These are phyloP conservation scores for Dioscorea zingiberensis DNA, from an alignment of 106 monocot genomes.

Conservation along the genomic window DNA sequence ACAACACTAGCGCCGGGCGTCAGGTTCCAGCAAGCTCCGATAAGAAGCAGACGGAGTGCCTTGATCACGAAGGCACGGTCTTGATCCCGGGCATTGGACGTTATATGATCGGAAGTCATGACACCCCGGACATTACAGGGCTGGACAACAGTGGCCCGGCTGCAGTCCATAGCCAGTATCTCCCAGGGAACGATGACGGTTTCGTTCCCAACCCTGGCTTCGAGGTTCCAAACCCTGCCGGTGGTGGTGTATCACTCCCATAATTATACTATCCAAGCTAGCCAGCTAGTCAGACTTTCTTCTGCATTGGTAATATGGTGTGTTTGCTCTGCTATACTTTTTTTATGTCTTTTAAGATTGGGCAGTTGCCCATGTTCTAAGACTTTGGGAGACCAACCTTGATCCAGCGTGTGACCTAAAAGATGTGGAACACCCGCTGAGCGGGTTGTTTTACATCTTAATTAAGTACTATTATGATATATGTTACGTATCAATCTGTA, in stretches of 20 bases:
- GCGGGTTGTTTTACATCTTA: too few relatives aligned
- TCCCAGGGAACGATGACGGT: conserved; percentile 28
- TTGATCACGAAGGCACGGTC: conserved; percentile 14
- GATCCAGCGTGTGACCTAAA: too few relatives aligned
- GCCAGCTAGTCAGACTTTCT: neutral
- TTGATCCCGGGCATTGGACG: conserved; percentile 24
- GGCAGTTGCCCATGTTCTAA: too few relatives aligned
- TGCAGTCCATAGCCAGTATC: conserved; percentile 14
- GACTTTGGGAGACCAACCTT: too few relatives aligned
- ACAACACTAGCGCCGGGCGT: neutral
- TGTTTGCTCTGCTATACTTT: too few relatives aligned
- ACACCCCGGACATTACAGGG: conserved; percentile 4
- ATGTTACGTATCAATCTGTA: too few relatives aligned
- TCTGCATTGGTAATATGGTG: too few relatives aligned
- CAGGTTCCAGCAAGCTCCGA: neutral
- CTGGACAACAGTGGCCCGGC: conserved; percentile 31
- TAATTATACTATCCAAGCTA: neutral
- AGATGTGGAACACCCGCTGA: too few relatives aligned
- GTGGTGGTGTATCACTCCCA: neutral
- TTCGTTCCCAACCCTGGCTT: conserved; percentile 31
- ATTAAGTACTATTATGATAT: too few relatives aligned
- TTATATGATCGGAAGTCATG: conserved; percentile 12
- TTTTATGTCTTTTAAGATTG: too few relatives aligned
- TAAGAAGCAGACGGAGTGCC: conserved; percentile 19
- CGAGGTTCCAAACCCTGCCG: conserved; percentile 29